Percentiles rank a stretch among this genome's conserved stretches.
Evolutionary conservation across 768 basidiomycete species (phyloP).

Genomic region (Suillus spraguei): DNA sequence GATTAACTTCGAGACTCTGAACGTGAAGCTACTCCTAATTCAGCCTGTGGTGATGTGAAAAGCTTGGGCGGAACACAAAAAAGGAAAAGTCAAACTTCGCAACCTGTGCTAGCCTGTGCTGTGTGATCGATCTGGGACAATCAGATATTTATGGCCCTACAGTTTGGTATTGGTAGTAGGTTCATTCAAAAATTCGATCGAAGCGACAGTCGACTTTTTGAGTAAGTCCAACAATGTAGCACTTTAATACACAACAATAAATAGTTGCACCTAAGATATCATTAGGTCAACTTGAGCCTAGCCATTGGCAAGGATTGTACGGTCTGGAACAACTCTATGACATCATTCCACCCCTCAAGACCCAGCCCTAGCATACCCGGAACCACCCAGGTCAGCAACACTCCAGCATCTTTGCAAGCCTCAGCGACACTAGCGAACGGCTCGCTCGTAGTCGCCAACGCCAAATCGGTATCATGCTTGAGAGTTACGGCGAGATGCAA

Average conservation of each 20-base stretch:
- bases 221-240: not conserved
- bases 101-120: not conserved
- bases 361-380: constrained; percentile 2
- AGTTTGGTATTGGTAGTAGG: too few species aligned
- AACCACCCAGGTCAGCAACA: constrained; percentile 1
- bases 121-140: not conserved
- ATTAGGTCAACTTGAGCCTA: not conserved
- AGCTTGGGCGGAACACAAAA: not conserved
- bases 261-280: not conserved
- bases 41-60: not conserved
- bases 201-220: not conserved
- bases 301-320: not conserved
- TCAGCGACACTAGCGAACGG: not conserved
- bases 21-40: not conserved
- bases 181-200: too few species aligned
- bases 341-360: constrained; percentile 1
- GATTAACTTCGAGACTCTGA: not conserved
- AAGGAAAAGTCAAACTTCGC: too few species aligned
- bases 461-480: not conserved
- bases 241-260: not conserved
- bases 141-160: not conserved
- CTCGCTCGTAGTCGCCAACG: not conserved
- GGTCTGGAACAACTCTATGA: not conserved
- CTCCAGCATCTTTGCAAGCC: constrained; percentile 4
- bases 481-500: not conserved